A percentile compares a stretch with the other conserved stretches of the same genome.
These are phyloP conservation scores for Manihot esculenta DNA, from an alignment of 441 rosid species.

Conservation along the genomic window DNA sequence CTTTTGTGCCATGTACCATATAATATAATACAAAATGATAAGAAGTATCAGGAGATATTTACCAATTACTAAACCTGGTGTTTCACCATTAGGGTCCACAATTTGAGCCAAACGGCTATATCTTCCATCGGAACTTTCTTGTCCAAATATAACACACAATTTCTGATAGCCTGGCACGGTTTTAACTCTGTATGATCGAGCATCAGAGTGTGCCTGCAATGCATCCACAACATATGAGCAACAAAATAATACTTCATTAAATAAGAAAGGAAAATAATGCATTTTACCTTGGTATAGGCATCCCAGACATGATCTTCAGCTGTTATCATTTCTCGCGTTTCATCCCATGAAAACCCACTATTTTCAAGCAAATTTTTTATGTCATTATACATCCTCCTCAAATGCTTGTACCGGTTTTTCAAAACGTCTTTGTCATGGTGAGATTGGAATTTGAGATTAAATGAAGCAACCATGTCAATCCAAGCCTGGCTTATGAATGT, in stretches of 20 bases:
- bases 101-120: slow-evolving; percentile 66
- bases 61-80: slow-evolving; percentile 52
- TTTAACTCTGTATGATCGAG: slow-evolving; percentile 82
- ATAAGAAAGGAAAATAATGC: neutral
- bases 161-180: slow-evolving; percentile 78
- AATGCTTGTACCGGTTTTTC: slow-evolving; percentile 83
- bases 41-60: slow-evolving; percentile 25
- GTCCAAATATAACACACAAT: slow-evolving; percentile 67
- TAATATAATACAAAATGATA: neutral
- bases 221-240: slow-evolving; percentile 29
- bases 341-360: slow-evolving; percentile 82
- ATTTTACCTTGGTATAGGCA: slow-evolving; percentile 61
- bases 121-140: slow-evolving; percentile 60
- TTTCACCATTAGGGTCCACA: slow-evolving; percentile 36
- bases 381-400: slow-evolving; percentile 75
- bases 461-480: slow-evolving; percentile 60
- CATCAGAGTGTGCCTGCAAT: slow-evolving; percentile 92
- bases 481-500: slow-evolving; percentile 80
- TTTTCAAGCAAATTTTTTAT: slow-evolving; percentile 64
- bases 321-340: slow-evolving; percentile 65
- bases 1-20: neutral
- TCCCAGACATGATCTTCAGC: slow-evolving; percentile 81
- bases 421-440: slow-evolving; percentile 70
- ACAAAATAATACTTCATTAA: slow-evolving; percentile 12
- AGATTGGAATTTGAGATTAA: slow-evolving; percentile 64